Evolutionary conservation across 345 rosid genomes (phyloP).

Genomic region (Syzygium aqueum): DNA sequence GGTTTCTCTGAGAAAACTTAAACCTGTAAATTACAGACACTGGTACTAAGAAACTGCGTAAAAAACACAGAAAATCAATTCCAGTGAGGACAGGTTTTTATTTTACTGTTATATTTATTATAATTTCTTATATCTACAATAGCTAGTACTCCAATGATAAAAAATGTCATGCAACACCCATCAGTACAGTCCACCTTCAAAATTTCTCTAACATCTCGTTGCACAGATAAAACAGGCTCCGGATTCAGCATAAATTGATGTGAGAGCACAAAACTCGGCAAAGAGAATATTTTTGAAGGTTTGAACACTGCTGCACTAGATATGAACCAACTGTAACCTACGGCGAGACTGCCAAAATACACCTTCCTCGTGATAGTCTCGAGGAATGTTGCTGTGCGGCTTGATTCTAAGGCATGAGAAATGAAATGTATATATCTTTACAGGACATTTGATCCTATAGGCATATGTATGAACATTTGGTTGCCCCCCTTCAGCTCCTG

Average conservation of each 20-base stretch:
- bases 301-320: not conserved
- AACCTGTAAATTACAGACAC: not conserved
- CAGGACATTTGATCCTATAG: not conserved
- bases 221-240: not conserved
- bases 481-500: not conserved
- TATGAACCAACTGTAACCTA: not conserved
- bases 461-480: not conserved
- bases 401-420: not conserved
- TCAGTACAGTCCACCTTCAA: not conserved
- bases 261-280: not conserved
- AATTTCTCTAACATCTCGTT: not conserved
- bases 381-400: not conserved
- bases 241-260: not conserved
- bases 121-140: not conserved
- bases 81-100: not conserved
- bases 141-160: not conserved
- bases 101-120: not conserved
- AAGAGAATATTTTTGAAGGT: not conserved
- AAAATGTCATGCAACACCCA: not conserved
- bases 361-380: not conserved
- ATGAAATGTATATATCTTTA: not conserved
- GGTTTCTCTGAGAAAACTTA: not conserved
- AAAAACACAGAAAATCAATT: not conserved
- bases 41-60: not conserved
- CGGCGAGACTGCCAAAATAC: not conserved